A percentile compares a stretch with the other conserved stretches of the same genome.
Evolutionary conservation across 805 yeast species (phyloP).

Genomic region (Nakazawaea ambrosiae): DNA sequence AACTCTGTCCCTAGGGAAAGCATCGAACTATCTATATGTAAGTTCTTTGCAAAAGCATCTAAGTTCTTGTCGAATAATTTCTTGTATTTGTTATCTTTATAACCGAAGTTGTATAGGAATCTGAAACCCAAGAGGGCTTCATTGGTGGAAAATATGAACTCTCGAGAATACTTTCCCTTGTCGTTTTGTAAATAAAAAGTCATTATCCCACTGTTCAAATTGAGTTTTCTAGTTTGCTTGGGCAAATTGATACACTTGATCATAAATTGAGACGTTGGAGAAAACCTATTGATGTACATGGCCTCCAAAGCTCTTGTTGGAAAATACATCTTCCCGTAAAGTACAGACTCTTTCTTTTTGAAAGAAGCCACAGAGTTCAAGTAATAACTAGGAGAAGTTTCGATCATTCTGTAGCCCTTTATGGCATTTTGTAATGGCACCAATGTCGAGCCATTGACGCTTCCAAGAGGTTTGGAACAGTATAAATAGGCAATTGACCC

Average conservation of each 20-base stretch:
- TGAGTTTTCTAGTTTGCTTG: slow-evolving; percentile 18
- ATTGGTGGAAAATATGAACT: slow-evolving; percentile 73
- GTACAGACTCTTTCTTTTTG: slow-evolving; percentile 32
- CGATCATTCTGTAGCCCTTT: slow-evolving; percentile 58
- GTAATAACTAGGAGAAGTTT: slow-evolving; percentile 26
- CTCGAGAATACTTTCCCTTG: slow-evolving; percentile 56
- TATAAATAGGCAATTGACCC: slow-evolving; percentile 84
- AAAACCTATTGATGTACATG: slow-evolving; percentile 62
- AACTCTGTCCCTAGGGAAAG: slow-evolving; percentile 77
- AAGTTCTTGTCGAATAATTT: slow-evolving; percentile 5
- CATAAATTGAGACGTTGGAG: slow-evolving; percentile 54
- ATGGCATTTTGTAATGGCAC: slow-evolving; percentile 61
- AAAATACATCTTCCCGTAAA: slow-evolving; percentile 82
- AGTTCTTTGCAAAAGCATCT: slow-evolving; percentile 6
- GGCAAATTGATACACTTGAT: slow-evolving; percentile 69
- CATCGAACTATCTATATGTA: slow-evolving; percentile 38
- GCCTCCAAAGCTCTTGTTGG: slow-evolving; percentile 88
- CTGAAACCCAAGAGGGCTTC: slow-evolving; percentile 81
- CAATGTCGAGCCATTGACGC: slow-evolving; percentile 42
- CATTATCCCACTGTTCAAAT: slow-evolving; percentile 35
- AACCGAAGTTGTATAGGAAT: slow-evolving; percentile 60
- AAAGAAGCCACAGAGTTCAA: background rate
- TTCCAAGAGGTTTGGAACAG: slow-evolving; percentile 50
- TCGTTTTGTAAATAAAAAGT: slow-evolving; percentile 69
- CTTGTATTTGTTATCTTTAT: slow-evolving; percentile 3